Percentiles rank a stretch among this genome's conserved stretches.
phyloP scores from a whole-genome alignment of 495 filamentous ascomycete species.

The Evernia prunastri region DNA sequence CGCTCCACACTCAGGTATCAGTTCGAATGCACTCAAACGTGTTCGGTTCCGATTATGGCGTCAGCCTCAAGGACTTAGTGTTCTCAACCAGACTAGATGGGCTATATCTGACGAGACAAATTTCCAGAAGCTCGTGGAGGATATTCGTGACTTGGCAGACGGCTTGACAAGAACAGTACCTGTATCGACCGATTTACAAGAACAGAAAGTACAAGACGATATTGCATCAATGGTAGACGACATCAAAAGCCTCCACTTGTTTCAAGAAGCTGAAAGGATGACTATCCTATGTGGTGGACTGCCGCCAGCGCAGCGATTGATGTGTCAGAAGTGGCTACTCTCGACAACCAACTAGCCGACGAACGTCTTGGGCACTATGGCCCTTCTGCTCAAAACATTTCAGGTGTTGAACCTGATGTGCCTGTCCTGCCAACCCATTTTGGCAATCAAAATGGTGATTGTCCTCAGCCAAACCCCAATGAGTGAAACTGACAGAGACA shows the following conservation, averaged over 20 bases:
- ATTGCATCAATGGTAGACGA: conserved; percentile 16
- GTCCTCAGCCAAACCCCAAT: neutral
- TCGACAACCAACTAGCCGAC: neutral
- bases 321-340: conserved; percentile 5
- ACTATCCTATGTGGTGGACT: conserved; percentile 8
- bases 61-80: neutral
- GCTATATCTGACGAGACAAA: conserved; percentile 13
- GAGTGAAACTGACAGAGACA: neutral
- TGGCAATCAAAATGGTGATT: neutral
- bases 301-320: conserved; percentile 9
- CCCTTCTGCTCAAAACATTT: neutral
- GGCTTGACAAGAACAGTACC: neutral
- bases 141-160: conserved; percentile 13
- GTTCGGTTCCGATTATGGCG: conserved; percentile 3
- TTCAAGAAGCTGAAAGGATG: conserved; percentile 13
- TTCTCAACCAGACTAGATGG: conserved; percentile 15
- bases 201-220: conserved; percentile 15
- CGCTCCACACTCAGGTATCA: conserved; percentile 1
- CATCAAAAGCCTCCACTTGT: conserved; percentile 5
- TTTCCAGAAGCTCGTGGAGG: conserved; percentile 6
- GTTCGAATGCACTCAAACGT: conserved; percentile 14
- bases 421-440: neutral
- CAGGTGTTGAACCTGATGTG: neutral
- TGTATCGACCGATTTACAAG: neutral
- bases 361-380: conserved; percentile 1